Percentiles rank a stretch among this genome's conserved stretches.
Evolutionary conservation across 257 asterid genomes (phyloP).

Genomic region (Nicotiana obtusifolia): DNA sequence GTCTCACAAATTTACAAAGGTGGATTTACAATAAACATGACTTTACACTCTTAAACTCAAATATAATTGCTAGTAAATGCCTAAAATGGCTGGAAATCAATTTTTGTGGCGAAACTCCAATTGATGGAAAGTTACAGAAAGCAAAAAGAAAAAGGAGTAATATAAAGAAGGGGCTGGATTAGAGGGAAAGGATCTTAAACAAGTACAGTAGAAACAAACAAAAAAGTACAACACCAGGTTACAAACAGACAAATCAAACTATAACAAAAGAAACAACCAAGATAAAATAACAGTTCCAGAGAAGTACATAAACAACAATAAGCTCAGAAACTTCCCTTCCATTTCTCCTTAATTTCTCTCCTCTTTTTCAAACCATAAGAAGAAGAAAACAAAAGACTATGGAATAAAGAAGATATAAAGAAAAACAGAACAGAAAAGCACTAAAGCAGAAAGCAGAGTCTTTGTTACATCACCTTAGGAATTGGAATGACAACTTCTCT

Average conservation of each 20-base stretch:
- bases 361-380: background rate
- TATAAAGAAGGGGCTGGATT: background rate
- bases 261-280: background rate
- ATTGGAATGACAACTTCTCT: conserved; percentile 30
- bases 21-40: background rate
- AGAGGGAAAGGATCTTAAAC: background rate
- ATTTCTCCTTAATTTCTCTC: background rate
- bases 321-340: background rate
- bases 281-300: background rate
- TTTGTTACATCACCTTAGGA: conserved; percentile 23
- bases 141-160: background rate
- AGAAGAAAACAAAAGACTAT: background rate
- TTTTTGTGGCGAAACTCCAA: background rate
- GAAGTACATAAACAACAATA: background rate
- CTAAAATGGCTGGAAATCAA: background rate
- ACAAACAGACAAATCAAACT: background rate
- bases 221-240: background rate
- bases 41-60: background rate
- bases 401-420: no score
- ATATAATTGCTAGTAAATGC: background rate
- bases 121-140: background rate
- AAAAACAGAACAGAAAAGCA: background rate
- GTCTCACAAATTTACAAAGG: background rate
- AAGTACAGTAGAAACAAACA: background rate
- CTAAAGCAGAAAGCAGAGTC: background rate